A percentile compares a stretch with the other conserved stretches of the same genome.
These are phyloP conservation scores for Alternaria novae-zelandiae DNA, from an alignment of 2,329 filamentous ascomycete genomes.

Conservation along the genomic window DNA sequence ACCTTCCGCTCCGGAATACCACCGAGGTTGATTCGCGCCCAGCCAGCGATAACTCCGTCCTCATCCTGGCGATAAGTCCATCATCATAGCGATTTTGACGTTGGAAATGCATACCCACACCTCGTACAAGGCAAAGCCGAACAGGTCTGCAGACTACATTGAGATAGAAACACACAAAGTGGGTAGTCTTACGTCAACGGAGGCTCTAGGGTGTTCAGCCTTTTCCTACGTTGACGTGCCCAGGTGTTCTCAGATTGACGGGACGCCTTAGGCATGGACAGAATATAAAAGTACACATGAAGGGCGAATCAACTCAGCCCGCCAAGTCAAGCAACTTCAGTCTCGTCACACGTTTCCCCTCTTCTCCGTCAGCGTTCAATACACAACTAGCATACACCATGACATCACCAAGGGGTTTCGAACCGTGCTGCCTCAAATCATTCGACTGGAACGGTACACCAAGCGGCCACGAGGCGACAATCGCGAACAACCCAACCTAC, in stretches of 20 bases:
- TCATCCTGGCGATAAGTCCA: background rate
- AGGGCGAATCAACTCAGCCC: background rate
- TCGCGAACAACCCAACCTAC: constrained; percentile 48
- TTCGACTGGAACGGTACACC: constrained; percentile 47
- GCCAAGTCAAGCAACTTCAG: background rate
- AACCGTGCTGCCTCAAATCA: constrained; percentile 37
- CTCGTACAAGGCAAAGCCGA: background rate
- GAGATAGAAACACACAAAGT: background rate
- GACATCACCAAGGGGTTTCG: constrained; percentile 3
- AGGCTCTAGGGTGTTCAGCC: background rate
- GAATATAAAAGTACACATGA: background rate
- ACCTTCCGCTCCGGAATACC: background rate
- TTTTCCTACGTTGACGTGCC: background rate
- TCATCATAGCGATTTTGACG: background rate
- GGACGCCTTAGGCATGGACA: background rate
- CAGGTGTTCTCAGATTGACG: background rate
- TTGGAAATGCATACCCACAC: background rate
- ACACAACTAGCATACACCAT: background rate
- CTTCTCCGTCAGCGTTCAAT: background rate
- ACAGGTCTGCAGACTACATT: background rate
- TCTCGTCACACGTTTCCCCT: background rate
- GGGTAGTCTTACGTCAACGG: background rate
- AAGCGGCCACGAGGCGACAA: constrained; percentile 33
- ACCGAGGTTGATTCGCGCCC: background rate
- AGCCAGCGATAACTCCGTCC: background rate